Evolutionary conservation across 495 filamentous ascomycete species (phyloP).

Genomic region (Podospora pseudocomata): DNA sequence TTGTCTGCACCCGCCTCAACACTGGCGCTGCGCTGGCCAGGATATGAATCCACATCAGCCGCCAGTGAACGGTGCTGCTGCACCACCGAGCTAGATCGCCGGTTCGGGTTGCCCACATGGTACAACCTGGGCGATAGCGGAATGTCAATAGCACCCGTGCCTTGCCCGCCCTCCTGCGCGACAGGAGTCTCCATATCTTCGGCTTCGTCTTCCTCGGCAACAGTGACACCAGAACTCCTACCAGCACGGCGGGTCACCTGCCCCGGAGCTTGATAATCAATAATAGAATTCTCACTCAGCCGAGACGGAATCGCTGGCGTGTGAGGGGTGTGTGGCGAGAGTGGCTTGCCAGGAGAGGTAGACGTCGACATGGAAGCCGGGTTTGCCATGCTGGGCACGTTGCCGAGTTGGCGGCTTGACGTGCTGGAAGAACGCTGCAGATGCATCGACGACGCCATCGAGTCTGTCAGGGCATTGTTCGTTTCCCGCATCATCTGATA

Average conservation of each 20-base stretch:
- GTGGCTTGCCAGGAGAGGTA: constrained; percentile 85
- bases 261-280: constrained; percentile 57
- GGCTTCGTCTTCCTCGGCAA: constrained; percentile 20
- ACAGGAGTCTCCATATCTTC: constrained; percentile 36
- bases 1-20: constrained; percentile 59
- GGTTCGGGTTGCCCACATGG: constrained; percentile 45
- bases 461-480: constrained; percentile 79
- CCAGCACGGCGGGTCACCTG: constrained; percentile 22
- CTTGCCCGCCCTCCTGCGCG: constrained; percentile 33
- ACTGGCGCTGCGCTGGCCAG: constrained; percentile 69
- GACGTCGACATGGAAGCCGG: constrained; percentile 79
- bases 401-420: constrained; percentile 78
- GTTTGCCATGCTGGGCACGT: constrained; percentile 77
- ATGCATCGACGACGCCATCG: constrained; percentile 78
- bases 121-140: constrained; percentile 70
- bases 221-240: constrained; percentile 28
- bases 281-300: constrained; percentile 81
- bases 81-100: constrained; percentile 76
- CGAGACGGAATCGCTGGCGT: constrained; percentile 89
- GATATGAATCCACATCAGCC: constrained; percentile 60
- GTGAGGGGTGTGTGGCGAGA: constrained; percentile 91
- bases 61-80: constrained; percentile 55
- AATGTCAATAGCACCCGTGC: constrained; percentile 77
- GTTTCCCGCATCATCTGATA: constrained; percentile 85
- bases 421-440: constrained; percentile 78